phyloP scores from a whole-genome alignment of 371 early-diverging fungal genomes.

The Rhizopus stolonifer region DNA sequence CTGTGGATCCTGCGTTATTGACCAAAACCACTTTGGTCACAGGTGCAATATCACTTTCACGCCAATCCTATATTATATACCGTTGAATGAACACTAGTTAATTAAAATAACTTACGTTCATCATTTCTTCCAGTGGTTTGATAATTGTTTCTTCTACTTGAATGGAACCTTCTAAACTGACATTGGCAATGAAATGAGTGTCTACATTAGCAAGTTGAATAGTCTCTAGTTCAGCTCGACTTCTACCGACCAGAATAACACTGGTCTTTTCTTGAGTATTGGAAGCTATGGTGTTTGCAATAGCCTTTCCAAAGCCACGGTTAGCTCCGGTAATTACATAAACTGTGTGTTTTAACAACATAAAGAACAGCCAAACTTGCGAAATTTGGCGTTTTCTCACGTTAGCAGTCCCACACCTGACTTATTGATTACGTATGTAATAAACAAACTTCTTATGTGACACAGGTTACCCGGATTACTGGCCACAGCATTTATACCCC shows the following conservation, averaged over 20 bases:
- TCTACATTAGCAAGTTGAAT: conserved; percentile 12
- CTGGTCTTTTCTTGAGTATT: conserved; percentile 25
- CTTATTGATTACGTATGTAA: no score
- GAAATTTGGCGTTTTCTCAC: no score
- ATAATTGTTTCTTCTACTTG: conserved; percentile 19
- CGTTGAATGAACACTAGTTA: background rate
- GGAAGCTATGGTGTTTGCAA: conserved; percentile 48
- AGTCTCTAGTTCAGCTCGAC: conserved; percentile 17
- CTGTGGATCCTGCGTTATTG: conserved; percentile 84
- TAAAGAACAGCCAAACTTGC: no score
- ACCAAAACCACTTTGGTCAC: conserved; percentile 60
- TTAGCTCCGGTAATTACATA: conserved; percentile 80
- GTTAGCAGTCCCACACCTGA: no score
- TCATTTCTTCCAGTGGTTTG: conserved; percentile 8
- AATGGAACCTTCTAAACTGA: conserved; percentile 19
- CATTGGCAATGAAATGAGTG: conserved; percentile 21
- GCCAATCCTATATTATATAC: conserved; percentile 19
- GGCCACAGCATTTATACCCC: no score
- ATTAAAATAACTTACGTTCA: conserved; percentile 13
- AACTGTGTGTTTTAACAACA: conserved; percentile 20
- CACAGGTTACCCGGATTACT: no score
- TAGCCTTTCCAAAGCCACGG: conserved; percentile 75
- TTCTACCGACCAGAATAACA: conserved; percentile 61
- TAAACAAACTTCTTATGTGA: no score
- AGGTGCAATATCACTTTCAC: conserved; percentile 19